Evolutionary conservation across 129 eudicot species (phyloP), one percentile per base, ranked within the genome.

Genomic region (Logfia minima): DNA sequence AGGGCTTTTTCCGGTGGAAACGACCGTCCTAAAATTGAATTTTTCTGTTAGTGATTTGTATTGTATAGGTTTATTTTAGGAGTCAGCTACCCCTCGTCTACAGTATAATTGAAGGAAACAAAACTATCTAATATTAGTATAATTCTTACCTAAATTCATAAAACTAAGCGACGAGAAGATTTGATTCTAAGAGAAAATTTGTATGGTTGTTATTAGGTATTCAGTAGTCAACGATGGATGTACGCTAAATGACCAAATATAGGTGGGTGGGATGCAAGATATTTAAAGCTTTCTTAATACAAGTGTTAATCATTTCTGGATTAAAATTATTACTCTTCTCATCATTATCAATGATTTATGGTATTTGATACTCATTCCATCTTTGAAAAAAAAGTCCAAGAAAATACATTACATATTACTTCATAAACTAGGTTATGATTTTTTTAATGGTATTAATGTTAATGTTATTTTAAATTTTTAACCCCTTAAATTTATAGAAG

Each of bases 281-380:
- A 62, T 41, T 35, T 45, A 4, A 24, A 43, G 55, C 37, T 55
- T 79, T 16, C 21, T 18, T 72, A 63, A 71, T 72, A 64, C 32
- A 63, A 79, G 70, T 78, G 22, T 34, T 72, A 72, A 79, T 80
- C 53, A 80, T 80, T 1, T 74, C 26, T 55, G 56, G 32, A 51
- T 35, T 24, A 16, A n/a, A 16, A 24, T 73, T 26, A 52, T 29
- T 65, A 24, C 43, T 35, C 68, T 80, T 80, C 70, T 74, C 66
- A 80, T 80, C 18, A 80, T 80, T 80, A 79, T 37, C 84, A 80
- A 80, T 80, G 63, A 80, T 80, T 66, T 16, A 59, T 72, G 68
- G 56, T 64, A 70, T 59, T 68, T 58, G 52, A 77, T 68, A 67
- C 75, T 48, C 37, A 58, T 77, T 55, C 59, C 67, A 39, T 39